Base-by-base conservation (phyloP, 2,329 filamentous ascomycete species). In the Penicillium frequentans region DNA sequence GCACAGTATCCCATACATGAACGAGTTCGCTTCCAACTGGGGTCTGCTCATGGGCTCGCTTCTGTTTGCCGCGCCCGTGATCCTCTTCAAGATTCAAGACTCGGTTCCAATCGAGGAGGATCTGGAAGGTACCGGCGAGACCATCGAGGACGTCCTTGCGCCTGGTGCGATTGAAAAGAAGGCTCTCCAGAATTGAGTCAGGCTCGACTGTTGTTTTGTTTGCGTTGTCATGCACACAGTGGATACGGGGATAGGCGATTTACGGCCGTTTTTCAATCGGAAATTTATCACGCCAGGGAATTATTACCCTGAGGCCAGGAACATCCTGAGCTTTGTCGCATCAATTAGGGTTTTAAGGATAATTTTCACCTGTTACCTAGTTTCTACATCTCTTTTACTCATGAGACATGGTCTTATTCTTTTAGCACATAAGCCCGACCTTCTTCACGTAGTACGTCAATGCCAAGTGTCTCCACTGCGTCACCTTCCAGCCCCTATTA, bases 101-200 rank as follows among this genome's bases (percentile, higher is more conserved):
- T 88, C 87, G 7, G 84, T 91, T 19, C 69, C 82, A 0, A 63
- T 95, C 3, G 90, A 93, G 75, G 87, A 93, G 53, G 92, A 96
- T 74, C 79, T 96, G 50, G 84, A 86, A 71, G 91, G 90, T 71
- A 90, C 88, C 24, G 91, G 93, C 68, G 90, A 95, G 83, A 93
- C 88, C 0, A 69, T 88, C 5, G 86, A 83, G 14, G 90, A 96
- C 65, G 88, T 96, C 14, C 70, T 76, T 11, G 72, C 73, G 1
- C 54, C 60, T 5, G 57, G 50, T 7, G 27, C 55, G 10, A 21
- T 66, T 14, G 64, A 52, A 4, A 62, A 58, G 47, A 57, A 42
- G 24, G 29, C 16, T 5, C 6, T 26, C 6, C 24, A 31, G 3
- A 21, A 24, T 16, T 35, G 27, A 46, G 14, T 9, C 24, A 6